Evolutionary conservation across 1,284 basidiomycete genomes (phyloP).

Genomic region (Volvariella volvacea): DNA sequence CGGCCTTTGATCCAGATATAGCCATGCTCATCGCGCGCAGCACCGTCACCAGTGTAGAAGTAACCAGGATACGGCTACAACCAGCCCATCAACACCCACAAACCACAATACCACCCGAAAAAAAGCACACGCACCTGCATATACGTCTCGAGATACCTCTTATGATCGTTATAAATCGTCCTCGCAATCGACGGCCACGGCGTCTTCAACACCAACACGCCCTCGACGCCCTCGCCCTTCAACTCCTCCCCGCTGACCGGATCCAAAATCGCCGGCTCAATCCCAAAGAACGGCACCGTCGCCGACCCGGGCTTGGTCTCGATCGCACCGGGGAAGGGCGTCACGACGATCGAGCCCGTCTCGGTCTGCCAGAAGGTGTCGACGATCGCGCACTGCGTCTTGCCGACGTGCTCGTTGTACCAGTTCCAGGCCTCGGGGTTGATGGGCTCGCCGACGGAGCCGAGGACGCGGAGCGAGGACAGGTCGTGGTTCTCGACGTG

Average conservation of each 20-base stretch:
- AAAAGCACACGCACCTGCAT: constrained; percentile 50
- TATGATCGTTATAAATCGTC: constrained; percentile 89
- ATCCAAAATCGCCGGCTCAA: constrained; percentile 86
- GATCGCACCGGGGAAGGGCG: constrained; percentile 93
- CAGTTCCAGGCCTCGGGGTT: constrained; percentile 99
- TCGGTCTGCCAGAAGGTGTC: constrained; percentile 99
- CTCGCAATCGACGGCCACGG: constrained; percentile 98
- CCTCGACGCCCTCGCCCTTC: constrained; percentile 82
- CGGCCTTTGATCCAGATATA: constrained; percentile 99
- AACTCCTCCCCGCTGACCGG: constrained; percentile 73
- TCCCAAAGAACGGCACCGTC: constrained; percentile 97
- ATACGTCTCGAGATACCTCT: constrained; percentile 90
- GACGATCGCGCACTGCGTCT: constrained; percentile 87
- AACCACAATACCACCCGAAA: constrained; percentile 3
- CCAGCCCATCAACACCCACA: constrained; percentile 6
- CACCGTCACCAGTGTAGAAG: constrained; percentile 98
- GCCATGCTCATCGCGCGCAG: constrained; percentile 89
- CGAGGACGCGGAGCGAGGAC: constrained; percentile 79
- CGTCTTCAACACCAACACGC: constrained; percentile 80
- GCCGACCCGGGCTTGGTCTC: constrained; percentile 95
- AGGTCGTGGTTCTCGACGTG: constrained; percentile 87
- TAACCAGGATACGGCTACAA: constrained; percentile 73
- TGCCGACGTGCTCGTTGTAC: constrained; percentile 95
- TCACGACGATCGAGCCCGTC: constrained; percentile 93
- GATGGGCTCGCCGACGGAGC: constrained; percentile 96